Evolutionary conservation across 208 protist genomes (phyloP).

Genomic region (Leishmania braziliensis): DNA sequence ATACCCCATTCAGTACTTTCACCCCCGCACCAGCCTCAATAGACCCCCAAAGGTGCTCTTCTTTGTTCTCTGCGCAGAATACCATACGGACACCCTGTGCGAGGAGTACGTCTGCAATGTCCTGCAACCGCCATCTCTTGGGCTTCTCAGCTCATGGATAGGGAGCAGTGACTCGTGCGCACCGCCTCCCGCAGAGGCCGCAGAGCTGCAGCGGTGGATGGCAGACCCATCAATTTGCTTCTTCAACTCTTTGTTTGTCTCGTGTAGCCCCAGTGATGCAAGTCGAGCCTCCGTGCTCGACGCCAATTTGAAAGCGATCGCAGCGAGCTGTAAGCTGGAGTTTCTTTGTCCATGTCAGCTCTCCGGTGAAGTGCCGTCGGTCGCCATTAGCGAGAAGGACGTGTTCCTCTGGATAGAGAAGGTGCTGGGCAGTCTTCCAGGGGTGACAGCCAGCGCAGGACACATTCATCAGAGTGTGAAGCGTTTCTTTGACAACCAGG

Average conservation of each 20-base stretch:
- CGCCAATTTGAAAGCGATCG: conserved; percentile 16
- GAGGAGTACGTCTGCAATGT: conserved; percentile 26
- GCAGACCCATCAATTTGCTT: conserved; percentile 16
- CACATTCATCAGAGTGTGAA: conserved; percentile 42
- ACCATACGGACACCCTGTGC: conserved; percentile 32
- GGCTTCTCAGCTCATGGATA: conserved; percentile 31
- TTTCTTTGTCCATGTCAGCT: conserved; percentile 21
- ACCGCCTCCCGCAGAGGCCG: background rate
- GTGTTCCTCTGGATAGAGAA: conserved; percentile 38
- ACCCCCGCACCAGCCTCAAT: conserved; percentile 13
- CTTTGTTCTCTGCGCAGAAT: conserved; percentile 43
- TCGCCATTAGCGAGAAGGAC: conserved; percentile 33
- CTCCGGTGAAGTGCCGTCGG: conserved; percentile 18
- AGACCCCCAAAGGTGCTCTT: conserved; percentile 39
- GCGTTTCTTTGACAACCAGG: conserved; percentile 38
- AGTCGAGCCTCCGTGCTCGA: conserved; percentile 8
- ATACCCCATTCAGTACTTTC: conserved; percentile 52
- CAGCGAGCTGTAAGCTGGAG: conserved; percentile 26
- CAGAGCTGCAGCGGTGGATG: conserved; percentile 37
- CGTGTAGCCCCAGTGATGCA: conserved; percentile 10
- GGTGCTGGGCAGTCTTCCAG: conserved; percentile 48
- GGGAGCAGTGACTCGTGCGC: conserved; percentile 2
- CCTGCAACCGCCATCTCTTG: conserved; percentile 26
- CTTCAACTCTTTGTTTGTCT: conserved; percentile 37
- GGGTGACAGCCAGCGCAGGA: conserved; percentile 31